A percentile compares a stretch with the other conserved stretches of the same genome.
These are phyloP conservation scores for slime mould (Dictyostelium discoideum) DNA, from an alignment of 78 protist species.

Conservation along the genomic window DNA sequence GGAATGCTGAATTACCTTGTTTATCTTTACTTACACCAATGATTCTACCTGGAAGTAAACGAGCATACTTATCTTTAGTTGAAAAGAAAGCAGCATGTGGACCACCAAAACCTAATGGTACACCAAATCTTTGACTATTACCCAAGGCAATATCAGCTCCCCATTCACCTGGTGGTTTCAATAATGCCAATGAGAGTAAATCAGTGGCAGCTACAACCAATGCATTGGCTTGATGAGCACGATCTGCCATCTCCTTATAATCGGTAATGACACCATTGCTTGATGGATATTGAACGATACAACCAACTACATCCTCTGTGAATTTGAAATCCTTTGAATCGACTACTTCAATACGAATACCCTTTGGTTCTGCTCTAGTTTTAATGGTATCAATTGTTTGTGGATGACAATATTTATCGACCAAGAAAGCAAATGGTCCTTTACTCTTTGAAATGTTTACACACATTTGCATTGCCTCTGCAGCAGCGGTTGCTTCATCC, in stretches of 20 bases:
- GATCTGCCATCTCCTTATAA: slow-evolving; percentile 55
- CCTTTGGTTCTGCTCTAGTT: slow-evolving; percentile 92
- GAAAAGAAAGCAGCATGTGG: slow-evolving; percentile 99
- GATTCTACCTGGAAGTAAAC: slow-evolving; percentile 98
- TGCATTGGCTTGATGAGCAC: slow-evolving; percentile 61
- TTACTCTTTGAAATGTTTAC: slow-evolving; percentile 49
- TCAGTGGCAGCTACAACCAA: slow-evolving; percentile 91
- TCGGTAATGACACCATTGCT: slow-evolving; percentile 89
- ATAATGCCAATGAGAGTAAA: slow-evolving; percentile 93
- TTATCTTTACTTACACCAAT: slow-evolving; percentile 95
- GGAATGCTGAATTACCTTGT: slow-evolving; percentile 91
- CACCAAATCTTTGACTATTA: slow-evolving; percentile 97
- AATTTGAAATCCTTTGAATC: slow-evolving; percentile 63
- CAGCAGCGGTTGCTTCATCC: slow-evolving; percentile 97
- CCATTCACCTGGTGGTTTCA: slow-evolving; percentile 87
- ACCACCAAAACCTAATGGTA: slow-evolving; percentile 98
- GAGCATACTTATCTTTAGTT: slow-evolving; percentile 82
- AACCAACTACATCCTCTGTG: slow-evolving; percentile 81
- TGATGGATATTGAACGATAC: slow-evolving; percentile 93
- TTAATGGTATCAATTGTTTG: slow-evolving; percentile 92
- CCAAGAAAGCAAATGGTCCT: slow-evolving; percentile 75
- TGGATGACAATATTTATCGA: slow-evolving; percentile 87
- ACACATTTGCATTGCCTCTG: slow-evolving; percentile 97
- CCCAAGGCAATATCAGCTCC: slow-evolving; percentile 97
- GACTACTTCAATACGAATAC: slow-evolving; percentile 75